Conservation (phyloP, 2,329 filamentous ascomycete genomes). For the Penicillium sp. region DNA sequence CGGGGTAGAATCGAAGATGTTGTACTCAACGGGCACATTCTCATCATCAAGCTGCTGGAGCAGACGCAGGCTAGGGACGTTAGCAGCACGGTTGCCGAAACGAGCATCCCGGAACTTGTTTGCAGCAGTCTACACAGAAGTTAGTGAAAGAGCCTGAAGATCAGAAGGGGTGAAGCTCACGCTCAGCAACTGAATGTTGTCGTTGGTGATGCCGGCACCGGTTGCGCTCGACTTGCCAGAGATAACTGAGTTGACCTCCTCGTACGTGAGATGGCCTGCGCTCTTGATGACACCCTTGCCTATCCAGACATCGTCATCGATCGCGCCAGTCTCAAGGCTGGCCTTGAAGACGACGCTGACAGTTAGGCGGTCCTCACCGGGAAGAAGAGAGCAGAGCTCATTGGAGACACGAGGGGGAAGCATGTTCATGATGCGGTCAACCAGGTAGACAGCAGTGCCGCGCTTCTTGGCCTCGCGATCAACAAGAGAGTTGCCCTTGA, state of each 20-base stretch:
- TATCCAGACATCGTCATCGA: slow-evolving; percentile 88
- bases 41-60: slow-evolving; percentile 95
- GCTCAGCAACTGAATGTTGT: slow-evolving; percentile 78
- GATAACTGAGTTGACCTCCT: slow-evolving; percentile 81
- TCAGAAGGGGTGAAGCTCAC: slow-evolving; percentile 45
- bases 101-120: slow-evolving; percentile 89
- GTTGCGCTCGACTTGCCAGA: slow-evolving; percentile 61
- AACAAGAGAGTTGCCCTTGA: slow-evolving; percentile 92
- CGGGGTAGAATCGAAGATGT: slow-evolving; percentile 87
- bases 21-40: slow-evolving; percentile 93
- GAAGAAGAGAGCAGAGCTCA: slow-evolving; percentile 82
- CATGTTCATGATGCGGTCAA: slow-evolving; percentile 85
- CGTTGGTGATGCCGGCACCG: slow-evolving; percentile 64
- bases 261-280: slow-evolving; percentile 76
- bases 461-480: slow-evolving; percentile 98
- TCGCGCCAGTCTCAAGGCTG: slow-evolving; percentile 75
- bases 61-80: slow-evolving; percentile 81
- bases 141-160: slow-evolving; percentile 1
- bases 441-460: slow-evolving; percentile 89
- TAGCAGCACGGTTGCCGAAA: slow-evolving; percentile 73
- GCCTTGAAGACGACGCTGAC: slow-evolving; percentile 93
- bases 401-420: slow-evolving; percentile 80
- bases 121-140: slow-evolving; percentile 60
- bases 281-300: slow-evolving; percentile 94
- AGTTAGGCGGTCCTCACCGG: slow-evolving; percentile 84